Evolutionary conservation across 73 alveolate genomes (phyloP).

Genomic region (Halteria grandinella): DNA sequence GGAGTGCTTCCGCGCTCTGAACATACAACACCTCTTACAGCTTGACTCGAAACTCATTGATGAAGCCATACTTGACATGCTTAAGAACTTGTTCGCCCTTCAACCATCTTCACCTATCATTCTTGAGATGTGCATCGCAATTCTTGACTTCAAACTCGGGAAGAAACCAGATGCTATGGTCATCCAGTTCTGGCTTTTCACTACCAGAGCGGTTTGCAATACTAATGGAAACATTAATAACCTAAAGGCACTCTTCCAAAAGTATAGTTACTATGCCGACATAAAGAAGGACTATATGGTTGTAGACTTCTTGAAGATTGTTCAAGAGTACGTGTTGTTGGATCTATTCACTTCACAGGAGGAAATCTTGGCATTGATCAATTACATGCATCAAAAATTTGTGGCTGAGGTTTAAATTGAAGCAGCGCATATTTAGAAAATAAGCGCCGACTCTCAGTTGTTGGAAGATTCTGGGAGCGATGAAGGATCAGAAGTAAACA

Average conservation of each 20-base stretch:
- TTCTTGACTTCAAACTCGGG: conserved; percentile 21
- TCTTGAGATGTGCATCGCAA: conserved; percentile 31
- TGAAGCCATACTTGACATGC: conserved; percentile 59
- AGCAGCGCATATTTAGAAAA: conserved; percentile 5
- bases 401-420: conserved; percentile 11
- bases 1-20: conserved; percentile 16
- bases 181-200: conserved; percentile 22
- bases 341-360: conserved; percentile 25
- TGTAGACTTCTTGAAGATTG: conserved; percentile 31
- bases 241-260: conserved; percentile 10
- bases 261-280: background rate
- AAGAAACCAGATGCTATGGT: conserved; percentile 8
- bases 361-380: background rate
- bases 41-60: conserved; percentile 30
- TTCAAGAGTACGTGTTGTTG: conserved; percentile 5
- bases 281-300: conserved; percentile 14
- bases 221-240: background rate
- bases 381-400: conserved; percentile 12
- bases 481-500: no score
- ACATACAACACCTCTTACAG: conserved; percentile 9
- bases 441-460: no score
- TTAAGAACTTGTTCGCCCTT: conserved; percentile 7
- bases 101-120: conserved; percentile 34
- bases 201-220: conserved; percentile 22
- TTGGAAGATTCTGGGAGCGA: no score